Evolutionary conservation across 192 early-diverging fungal genomes (phyloP).

Genomic region (Cladochytrium replicatum): DNA sequence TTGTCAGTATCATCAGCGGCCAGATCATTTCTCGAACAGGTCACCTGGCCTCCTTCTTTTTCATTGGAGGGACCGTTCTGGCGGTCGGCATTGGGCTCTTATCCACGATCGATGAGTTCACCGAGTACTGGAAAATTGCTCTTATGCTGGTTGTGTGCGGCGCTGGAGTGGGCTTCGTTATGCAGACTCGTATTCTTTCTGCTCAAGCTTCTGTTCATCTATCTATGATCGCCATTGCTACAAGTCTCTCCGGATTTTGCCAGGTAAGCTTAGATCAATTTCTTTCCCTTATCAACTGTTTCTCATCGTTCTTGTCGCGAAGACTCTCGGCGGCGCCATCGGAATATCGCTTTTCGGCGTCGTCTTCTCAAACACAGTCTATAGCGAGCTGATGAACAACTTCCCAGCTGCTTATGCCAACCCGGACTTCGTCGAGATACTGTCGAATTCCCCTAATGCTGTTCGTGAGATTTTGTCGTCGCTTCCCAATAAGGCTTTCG

Average conservation of each 20-base stretch:
- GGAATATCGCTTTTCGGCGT: conserved; percentile 50
- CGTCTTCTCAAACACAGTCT: no score
- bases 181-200: conserved; percentile 62
- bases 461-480: no score
- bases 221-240: conserved; percentile 56
- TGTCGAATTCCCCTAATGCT: no score
- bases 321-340: conserved; percentile 46
- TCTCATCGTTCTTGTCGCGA: no score
- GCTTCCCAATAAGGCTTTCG: no score
- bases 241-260: conserved; percentile 57
- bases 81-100: conserved; percentile 51
- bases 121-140: conserved; percentile 40
- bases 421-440: conserved; percentile 3
- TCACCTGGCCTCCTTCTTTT: conserved; percentile 47
- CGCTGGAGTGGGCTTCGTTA: conserved; percentile 53
- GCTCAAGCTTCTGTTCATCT: conserved; percentile 57
- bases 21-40: conserved; percentile 43
- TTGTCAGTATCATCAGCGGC: conserved; percentile 54
- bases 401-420: conserved; percentile 21
- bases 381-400: conserved; percentile 63
- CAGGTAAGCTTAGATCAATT: conserved; percentile 48
- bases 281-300: no score
- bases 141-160: conserved; percentile 58
- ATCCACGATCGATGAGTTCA: conserved; percentile 41
- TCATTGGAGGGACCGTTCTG: conserved; percentile 36